Percentiles rank a stretch among this genome's conserved stretches.
Conservation (phyloP, 2,329 filamentous ascomycete species). For the Aspergillus thermomutatus region DNA sequence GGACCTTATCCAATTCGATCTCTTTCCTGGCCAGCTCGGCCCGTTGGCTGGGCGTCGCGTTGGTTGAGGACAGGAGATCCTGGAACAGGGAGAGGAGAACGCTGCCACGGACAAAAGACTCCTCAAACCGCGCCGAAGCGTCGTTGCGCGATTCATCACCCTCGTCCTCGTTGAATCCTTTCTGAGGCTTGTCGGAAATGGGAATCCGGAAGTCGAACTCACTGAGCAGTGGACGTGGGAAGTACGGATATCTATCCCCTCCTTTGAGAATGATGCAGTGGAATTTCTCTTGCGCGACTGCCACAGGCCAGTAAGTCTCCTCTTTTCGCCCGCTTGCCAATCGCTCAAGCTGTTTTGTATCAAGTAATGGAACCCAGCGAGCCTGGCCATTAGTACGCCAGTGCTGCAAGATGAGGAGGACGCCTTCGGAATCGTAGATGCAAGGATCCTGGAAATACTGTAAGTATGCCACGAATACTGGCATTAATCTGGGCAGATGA, state of each 20-base stretch:
- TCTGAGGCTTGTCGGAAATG: slow-evolving; percentile 56
- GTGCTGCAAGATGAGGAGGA: slow-evolving; percentile 80
- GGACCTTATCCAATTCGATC: slow-evolving; percentile 81
- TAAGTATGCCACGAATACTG: slow-evolving; percentile 7
- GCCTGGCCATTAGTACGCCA: slow-evolving; percentile 86
- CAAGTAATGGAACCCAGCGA: slow-evolving; percentile 86
- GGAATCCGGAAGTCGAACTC: slow-evolving; percentile 93
- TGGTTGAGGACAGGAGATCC: slow-evolving; percentile 69
- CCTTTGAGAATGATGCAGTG: slow-evolving; percentile 99
- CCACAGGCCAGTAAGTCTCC: slow-evolving; percentile 92
- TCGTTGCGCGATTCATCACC: slow-evolving; percentile 34
- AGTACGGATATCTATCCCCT: slow-evolving; percentile 88
- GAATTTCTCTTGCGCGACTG: slow-evolving; percentile 85
- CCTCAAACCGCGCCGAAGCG: slow-evolving; percentile 60
- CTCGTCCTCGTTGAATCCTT: slow-evolving; percentile 32
- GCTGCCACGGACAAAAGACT: slow-evolving; percentile 72
- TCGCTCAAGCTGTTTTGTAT: slow-evolving; percentile 79
- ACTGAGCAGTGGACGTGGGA: slow-evolving; percentile 80
- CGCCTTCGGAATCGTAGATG: slow-evolving; percentile 91
- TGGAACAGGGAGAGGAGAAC: slow-evolving; percentile 70
- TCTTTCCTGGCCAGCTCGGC: slow-evolving; percentile 67
- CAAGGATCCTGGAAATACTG: slow-evolving; percentile 68
- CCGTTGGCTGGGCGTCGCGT: slow-evolving; percentile 62
- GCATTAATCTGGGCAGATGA: background rate
- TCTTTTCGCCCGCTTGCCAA: slow-evolving; percentile 80